Conservation (phyloP, 306 rosid species). For the Quercus ilex region DNA sequence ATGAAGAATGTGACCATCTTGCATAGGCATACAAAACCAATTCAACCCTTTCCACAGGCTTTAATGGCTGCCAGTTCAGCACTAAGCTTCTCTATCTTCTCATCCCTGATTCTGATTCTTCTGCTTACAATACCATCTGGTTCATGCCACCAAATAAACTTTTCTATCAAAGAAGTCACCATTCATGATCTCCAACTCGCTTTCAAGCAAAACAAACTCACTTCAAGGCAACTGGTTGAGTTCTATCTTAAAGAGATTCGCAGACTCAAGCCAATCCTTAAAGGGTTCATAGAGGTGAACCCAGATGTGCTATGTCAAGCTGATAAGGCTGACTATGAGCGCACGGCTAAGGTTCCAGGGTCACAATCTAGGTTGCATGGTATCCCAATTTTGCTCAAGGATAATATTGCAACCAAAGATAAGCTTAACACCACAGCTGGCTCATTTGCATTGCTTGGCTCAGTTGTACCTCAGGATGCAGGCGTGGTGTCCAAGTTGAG, state of each 20-base stretch:
- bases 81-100: neutral
- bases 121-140: neutral
- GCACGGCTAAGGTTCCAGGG: constrained; percentile 7
- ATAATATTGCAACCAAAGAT: constrained; percentile 65
- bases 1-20: too few relatives aligned
- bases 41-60: too few relatives aligned
- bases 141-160: neutral
- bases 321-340: constrained; percentile 40
- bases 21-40: too few relatives aligned
- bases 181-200: constrained; percentile 51
- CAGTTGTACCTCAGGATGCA: constrained; percentile 62
- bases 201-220: constrained; percentile 40
- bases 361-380: constrained; percentile 47
- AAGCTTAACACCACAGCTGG: constrained; percentile 66
- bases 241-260: constrained; percentile 45
- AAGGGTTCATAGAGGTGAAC: constrained; percentile 52
- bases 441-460: constrained; percentile 57
- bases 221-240: constrained; percentile 56
- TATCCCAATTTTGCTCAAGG: constrained; percentile 62
- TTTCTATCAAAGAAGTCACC: constrained; percentile 51
- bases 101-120: constrained; percentile 4
- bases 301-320: constrained; percentile 58
- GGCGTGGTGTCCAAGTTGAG: constrained; percentile 58
- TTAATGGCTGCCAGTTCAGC: constrained; percentile 18
- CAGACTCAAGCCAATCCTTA: constrained; percentile 36